Conservation (phyloP, 2,329 filamentous ascomycete species). For the Aspergillus felis region DNA sequence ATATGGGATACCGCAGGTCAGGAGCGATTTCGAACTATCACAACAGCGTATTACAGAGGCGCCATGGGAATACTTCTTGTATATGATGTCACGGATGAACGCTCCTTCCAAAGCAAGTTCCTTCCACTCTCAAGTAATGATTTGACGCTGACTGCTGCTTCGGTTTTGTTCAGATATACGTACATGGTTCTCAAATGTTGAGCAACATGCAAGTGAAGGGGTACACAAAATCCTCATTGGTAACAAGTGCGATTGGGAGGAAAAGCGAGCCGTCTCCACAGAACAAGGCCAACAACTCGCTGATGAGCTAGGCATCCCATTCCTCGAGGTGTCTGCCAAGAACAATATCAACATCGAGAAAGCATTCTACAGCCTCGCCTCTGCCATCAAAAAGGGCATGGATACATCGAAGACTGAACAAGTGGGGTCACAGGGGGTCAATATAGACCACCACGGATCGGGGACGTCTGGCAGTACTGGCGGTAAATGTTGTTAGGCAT, state of each 20-base stretch:
- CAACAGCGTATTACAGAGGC: conserved; percentile 95
- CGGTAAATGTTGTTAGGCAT: conserved; percentile 70
- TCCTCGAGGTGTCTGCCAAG: conserved; percentile 97
- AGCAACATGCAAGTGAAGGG: conserved; percentile 95
- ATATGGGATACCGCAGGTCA: conserved; percentile 99
- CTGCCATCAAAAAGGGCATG: conserved; percentile 98
- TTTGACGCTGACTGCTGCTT: conserved; percentile 9
- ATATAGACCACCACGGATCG: conserved; percentile 61
- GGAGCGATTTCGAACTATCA: conserved; percentile 98
- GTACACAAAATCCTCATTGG: conserved; percentile 99
- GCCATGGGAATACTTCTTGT: conserved; percentile 98
- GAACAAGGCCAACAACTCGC: conserved; percentile 91
- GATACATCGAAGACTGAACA: conserved; percentile 80
- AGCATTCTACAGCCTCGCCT: conserved; percentile 91
- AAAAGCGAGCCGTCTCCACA: conserved; percentile 91
- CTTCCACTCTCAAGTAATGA: not conserved
- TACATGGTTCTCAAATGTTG: conserved; percentile 99
- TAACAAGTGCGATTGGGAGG: conserved; percentile 99
- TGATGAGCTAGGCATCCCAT: conserved; percentile 93
- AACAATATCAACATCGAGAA: conserved; percentile 99
- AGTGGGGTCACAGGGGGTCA: conserved; percentile 57
- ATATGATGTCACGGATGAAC: conserved; percentile 96
- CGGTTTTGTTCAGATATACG: conserved; percentile 70
- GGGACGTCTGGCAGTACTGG: conserved; percentile 48
- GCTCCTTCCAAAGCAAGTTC: conserved; percentile 85